Conservation (phyloP, 2,329 filamentous ascomycete species). For the Elsinoe fawcettii region DNA sequence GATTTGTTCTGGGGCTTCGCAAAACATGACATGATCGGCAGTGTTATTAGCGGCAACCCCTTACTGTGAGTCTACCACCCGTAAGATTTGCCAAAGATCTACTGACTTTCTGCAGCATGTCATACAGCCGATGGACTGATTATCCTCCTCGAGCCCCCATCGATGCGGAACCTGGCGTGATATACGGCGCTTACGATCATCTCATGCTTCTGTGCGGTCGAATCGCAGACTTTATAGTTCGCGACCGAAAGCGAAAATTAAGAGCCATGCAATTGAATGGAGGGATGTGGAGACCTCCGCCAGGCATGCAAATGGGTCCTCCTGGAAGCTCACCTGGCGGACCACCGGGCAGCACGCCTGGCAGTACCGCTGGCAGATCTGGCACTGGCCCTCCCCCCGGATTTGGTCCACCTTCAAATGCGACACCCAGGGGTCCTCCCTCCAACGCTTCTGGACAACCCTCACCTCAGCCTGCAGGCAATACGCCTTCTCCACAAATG, state of each 20-base stretch:
- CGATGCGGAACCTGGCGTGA: constrained; percentile 64
- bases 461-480: not conserved
- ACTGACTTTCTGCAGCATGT: constrained; percentile 52
- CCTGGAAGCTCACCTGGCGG: not conserved
- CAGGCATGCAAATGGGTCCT: constrained; percentile 39
- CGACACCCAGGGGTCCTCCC: not conserved
- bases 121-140: constrained; percentile 73
- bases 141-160: constrained; percentile 78
- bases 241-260: constrained; percentile 71
- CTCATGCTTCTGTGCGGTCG: constrained; percentile 74
- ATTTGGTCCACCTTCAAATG: not conserved
- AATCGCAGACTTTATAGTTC: constrained; percentile 67
- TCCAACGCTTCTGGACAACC: not conserved
- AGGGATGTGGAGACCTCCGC: constrained; percentile 48
- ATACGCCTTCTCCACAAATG: constrained; percentile 25
- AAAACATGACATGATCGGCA: constrained; percentile 90
- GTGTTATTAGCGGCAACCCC: constrained; percentile 74
- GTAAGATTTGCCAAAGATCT: constrained; percentile 3
- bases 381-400: not conserved
- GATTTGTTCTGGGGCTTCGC: constrained; percentile 95
- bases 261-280: constrained; percentile 55
- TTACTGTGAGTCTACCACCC: constrained; percentile 60
- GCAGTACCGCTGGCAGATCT: not conserved
- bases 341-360: not conserved
- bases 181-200: constrained; percentile 81